phyloP scores from a whole-genome alignment of 2,329 filamentous ascomycete genomes.

The Plectosphaerella plurivora region DNA sequence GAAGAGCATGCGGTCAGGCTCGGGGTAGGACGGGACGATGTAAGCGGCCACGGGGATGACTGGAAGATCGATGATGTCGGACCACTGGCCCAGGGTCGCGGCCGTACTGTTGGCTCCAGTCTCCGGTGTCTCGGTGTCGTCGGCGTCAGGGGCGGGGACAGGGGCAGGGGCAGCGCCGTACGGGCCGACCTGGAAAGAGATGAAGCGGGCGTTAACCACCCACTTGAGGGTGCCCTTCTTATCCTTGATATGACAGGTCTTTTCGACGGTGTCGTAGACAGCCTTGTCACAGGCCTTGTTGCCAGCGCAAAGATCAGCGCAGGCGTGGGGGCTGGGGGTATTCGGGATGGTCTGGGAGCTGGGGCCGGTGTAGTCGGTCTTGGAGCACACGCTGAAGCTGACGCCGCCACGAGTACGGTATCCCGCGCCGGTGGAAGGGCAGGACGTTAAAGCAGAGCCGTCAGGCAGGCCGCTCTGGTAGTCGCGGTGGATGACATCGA shows the following conservation, averaged over 20 bases:
- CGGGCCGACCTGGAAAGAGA: slow-evolving; percentile 11
- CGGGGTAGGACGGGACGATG: slow-evolving; percentile 17
- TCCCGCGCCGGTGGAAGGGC: slow-evolving; percentile 6
- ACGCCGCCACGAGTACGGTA: slow-evolving; percentile 4
- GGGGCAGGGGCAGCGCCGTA: slow-evolving; percentile 1
- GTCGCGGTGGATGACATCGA: slow-evolving; percentile 9
- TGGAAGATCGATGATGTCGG: slow-evolving; percentile 17
- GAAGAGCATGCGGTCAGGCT: slow-evolving; percentile 16
- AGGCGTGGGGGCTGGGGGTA: slow-evolving; percentile 9
- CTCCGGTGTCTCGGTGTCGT: background rate
- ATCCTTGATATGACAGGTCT: slow-evolving; percentile 15
- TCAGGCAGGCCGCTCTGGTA: slow-evolving; percentile 7
- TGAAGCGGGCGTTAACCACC: slow-evolving; percentile 13
- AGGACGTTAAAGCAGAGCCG: slow-evolving; percentile 7
- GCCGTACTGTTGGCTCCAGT: slow-evolving; percentile 8
- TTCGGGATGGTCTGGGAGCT: slow-evolving; percentile 5
- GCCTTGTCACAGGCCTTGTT: slow-evolving; percentile 9
- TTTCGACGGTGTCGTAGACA: slow-evolving; percentile 14
- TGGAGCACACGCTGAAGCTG: slow-evolving; percentile 7
- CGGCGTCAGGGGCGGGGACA: background rate
- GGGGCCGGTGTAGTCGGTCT: slow-evolving; percentile 10
- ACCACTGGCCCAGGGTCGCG: slow-evolving; percentile 15
- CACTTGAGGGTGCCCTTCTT: slow-evolving; percentile 5
- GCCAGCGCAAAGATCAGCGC: slow-evolving; percentile 10
- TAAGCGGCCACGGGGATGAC: slow-evolving; percentile 22